Percentiles rank a stretch among this genome's conserved stretches.
Conservation (phyloP, 2,329 filamentous ascomycete species). For the Beauveria bassiana region DNA sequence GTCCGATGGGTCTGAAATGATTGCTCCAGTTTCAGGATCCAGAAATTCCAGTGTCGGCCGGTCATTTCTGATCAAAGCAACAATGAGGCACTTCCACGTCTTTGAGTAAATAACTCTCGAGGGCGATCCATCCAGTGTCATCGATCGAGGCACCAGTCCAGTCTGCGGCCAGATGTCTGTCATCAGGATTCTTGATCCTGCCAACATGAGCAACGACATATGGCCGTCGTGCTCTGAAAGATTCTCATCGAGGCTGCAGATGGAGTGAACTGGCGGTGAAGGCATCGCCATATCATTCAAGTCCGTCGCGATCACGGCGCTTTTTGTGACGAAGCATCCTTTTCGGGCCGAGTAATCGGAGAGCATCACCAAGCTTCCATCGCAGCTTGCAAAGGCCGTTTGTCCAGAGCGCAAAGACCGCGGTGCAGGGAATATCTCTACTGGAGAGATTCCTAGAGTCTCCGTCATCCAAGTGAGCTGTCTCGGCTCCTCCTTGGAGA, state of each 20-base stretch:
- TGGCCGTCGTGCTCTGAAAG: conserved; percentile 31
- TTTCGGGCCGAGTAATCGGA: conserved; percentile 25
- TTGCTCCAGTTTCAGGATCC: conserved; percentile 44
- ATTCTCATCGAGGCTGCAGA: conserved; percentile 33
- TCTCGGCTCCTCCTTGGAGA: conserved; percentile 16
- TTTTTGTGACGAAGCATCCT: conserved; percentile 31
- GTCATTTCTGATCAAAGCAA: conserved; percentile 37
- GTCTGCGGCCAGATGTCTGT: conserved; percentile 40
- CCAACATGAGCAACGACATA: conserved; percentile 40
- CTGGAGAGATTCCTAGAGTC: conserved; percentile 29
- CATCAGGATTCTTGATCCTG: conserved; percentile 43
- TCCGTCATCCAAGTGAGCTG: conserved; percentile 23
- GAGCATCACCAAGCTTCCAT: conserved; percentile 37
- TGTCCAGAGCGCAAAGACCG: conserved; percentile 17
- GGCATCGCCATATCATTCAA: conserved; percentile 36
- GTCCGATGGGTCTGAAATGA: conserved; percentile 40
- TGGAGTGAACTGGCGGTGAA: conserved; percentile 41
- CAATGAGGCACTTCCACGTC: conserved; percentile 43
- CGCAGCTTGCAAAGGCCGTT: conserved; percentile 40
- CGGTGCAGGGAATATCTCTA: conserved; percentile 25
- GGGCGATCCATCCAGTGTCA: conserved; percentile 41
- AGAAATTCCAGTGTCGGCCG: conserved; percentile 47
- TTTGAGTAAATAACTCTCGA: conserved; percentile 48
- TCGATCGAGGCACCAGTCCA: conserved; percentile 41
- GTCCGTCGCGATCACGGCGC: conserved; percentile 45